phyloP scores from a whole-genome alignment of 2,329 filamentous ascomycete genomes.

The Epicoccum sorghinum region DNA sequence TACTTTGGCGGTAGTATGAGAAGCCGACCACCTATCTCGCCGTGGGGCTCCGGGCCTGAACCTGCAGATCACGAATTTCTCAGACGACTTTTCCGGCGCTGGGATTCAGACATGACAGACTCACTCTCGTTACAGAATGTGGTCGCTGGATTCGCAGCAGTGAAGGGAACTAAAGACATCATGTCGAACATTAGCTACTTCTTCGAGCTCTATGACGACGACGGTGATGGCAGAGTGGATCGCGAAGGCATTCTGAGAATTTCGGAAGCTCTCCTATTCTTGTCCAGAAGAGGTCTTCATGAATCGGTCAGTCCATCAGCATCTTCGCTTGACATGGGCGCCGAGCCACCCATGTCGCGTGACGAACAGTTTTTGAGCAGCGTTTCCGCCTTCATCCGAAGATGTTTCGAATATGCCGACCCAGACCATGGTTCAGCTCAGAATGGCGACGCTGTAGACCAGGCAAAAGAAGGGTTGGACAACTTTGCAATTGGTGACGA shows the following conservation, averaged over 20 bases:
- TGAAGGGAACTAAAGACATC: constrained; percentile 93
- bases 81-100: constrained; percentile 82
- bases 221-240: constrained; percentile 87
- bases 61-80: constrained; percentile 96
- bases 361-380: constrained; percentile 92
- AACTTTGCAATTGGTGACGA: constrained; percentile 76
- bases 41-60: constrained; percentile 66
- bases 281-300: constrained; percentile 86
- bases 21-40: constrained; percentile 53
- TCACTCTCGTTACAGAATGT: constrained; percentile 88
- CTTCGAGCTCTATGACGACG: constrained; percentile 95
- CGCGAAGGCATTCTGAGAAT: constrained; percentile 94
- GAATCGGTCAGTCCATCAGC: constrained; percentile 71
- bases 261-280: constrained; percentile 89
- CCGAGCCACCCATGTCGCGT: constrained; percentile 57
- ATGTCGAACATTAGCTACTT: constrained; percentile 99
- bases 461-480: constrained; percentile 47
- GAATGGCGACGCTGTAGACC: constrained; percentile 41
- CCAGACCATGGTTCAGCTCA: constrained; percentile 75
- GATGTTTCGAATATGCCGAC: constrained; percentile 98
- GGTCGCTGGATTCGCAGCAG: constrained; percentile 81
- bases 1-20: constrained; percentile 60
- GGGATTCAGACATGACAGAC: constrained; percentile 81
- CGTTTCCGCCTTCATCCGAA: constrained; percentile 91
- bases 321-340: constrained; percentile 60